These are phyloP conservation scores for Cercospora canescens DNA, from an alignment of 2,329 filamentous ascomycete genomes.

Conservation along the genomic window DNA sequence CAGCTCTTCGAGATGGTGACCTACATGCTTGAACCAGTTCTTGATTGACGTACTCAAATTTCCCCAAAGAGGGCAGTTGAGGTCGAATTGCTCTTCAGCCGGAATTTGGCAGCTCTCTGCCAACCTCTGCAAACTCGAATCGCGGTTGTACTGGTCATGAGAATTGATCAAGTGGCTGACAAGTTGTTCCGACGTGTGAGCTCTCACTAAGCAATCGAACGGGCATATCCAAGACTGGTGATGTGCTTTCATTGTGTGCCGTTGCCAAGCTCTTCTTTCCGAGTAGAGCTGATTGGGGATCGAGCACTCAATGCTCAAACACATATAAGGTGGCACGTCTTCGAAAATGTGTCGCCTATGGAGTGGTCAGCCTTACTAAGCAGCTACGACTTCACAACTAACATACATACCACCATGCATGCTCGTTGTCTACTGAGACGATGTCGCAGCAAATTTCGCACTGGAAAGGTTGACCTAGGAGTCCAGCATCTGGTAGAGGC, in stretches of 20 bases:
- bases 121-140: background rate
- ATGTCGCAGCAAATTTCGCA: conserved; percentile 8
- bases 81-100: background rate
- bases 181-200: background rate
- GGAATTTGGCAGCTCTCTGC: background rate
- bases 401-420: background rate
- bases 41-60: background rate
- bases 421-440: background rate
- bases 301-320: background rate
- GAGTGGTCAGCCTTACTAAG: too few species aligned
- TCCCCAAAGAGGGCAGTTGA: background rate
- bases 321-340: background rate
- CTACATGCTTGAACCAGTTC: conserved; percentile 1
- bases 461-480: conserved; percentile 1
- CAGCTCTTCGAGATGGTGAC: background rate
- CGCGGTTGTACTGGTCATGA: background rate
- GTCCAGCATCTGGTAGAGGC: background rate
- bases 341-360: background rate
- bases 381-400: too few species aligned
- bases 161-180: background rate
- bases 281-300: background rate
- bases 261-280: background rate
- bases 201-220: background rate
- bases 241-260: background rate
- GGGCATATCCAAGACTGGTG: background rate